These are phyloP conservation scores for Dendrobium huoshanense DNA, from an alignment of 106 monocot genomes.

Conservation along the genomic window DNA sequence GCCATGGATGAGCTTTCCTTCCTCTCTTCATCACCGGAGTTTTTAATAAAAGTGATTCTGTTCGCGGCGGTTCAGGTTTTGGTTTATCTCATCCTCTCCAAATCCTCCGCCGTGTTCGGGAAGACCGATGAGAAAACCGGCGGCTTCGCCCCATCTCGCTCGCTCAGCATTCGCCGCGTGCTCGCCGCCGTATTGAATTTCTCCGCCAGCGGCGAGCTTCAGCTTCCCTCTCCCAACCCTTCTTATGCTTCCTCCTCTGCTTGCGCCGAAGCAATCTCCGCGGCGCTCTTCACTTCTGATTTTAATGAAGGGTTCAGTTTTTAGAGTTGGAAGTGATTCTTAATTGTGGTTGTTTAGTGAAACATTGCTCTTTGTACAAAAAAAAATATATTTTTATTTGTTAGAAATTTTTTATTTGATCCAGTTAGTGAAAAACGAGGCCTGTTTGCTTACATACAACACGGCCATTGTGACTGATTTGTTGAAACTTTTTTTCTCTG, in stretches of 20 bases:
- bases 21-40: not conserved
- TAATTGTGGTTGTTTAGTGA: not conserved
- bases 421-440: too few species aligned
- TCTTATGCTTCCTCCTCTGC: not conserved
- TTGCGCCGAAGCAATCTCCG: not conserved
- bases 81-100: conserved; percentile 65
- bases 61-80: conserved; percentile 51
- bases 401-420: too few species aligned
- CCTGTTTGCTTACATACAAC: too few species aligned
- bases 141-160: conserved; percentile 27
- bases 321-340: not conserved
- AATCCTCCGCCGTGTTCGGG: conserved; percentile 16
- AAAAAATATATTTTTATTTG: too few species aligned
- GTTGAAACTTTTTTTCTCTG: too few species aligned
- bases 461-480: too few species aligned
- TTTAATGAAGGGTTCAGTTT: not conserved
- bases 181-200: conserved; percentile 46
- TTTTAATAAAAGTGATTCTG: conserved; percentile 36
- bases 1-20: conserved; percentile 3
- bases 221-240: not conserved
- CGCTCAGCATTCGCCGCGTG: conserved; percentile 41
- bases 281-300: not conserved
- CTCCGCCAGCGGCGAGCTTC: conserved; percentile 29
- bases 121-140: not conserved
- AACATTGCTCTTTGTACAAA: too few species aligned